phyloP scores from a whole-genome alignment of 2,329 filamentous ascomycete species.

The Bipolaris sorokiniana region DNA sequence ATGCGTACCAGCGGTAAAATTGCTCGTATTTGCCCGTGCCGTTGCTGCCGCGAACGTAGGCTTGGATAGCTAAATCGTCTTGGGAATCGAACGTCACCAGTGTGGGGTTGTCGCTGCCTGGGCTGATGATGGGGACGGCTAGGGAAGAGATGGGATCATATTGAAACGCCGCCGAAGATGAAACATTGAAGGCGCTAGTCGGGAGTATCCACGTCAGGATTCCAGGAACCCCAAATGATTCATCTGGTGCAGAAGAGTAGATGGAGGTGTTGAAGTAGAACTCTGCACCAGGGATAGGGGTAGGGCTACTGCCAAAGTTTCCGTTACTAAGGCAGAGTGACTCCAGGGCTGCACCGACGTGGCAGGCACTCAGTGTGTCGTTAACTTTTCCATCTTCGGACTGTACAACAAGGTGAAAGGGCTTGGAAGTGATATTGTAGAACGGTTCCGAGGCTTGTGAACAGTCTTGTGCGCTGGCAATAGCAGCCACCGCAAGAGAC shows the following conservation, averaged over 20 bases:
- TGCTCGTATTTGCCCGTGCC: conserved; percentile 26
- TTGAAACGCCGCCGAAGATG: conserved; percentile 46
- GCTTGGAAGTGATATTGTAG: conserved; percentile 49
- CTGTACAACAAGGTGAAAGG: conserved; percentile 53
- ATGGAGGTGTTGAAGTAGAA: conserved; percentile 47
- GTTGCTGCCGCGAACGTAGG: conserved; percentile 50
- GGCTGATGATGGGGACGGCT: conserved; percentile 51
- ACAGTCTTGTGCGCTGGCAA: conserved; percentile 36
- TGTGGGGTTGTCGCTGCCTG: conserved; percentile 33
- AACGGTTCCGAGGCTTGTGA: conserved; percentile 32
- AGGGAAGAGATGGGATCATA: conserved; percentile 51
- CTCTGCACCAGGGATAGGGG: conserved; percentile 22
- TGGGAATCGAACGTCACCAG: conserved; percentile 52
- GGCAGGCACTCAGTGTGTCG: conserved; percentile 53
- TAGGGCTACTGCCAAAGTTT: conserved; percentile 25
- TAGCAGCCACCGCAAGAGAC: conserved; percentile 32
- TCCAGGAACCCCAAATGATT: conserved; percentile 32
- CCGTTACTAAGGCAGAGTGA: conserved; percentile 50
- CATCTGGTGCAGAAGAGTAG: conserved; percentile 17
- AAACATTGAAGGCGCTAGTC: neutral
- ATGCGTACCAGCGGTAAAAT: conserved; percentile 55
- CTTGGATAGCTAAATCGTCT: conserved; percentile 49
- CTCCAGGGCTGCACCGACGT: conserved; percentile 58
- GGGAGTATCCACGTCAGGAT: conserved; percentile 50
- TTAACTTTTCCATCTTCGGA: conserved; percentile 50